phyloP scores from a whole-genome alignment of 768 basidiomycete species.

The Thelephora ganbajun region DNA sequence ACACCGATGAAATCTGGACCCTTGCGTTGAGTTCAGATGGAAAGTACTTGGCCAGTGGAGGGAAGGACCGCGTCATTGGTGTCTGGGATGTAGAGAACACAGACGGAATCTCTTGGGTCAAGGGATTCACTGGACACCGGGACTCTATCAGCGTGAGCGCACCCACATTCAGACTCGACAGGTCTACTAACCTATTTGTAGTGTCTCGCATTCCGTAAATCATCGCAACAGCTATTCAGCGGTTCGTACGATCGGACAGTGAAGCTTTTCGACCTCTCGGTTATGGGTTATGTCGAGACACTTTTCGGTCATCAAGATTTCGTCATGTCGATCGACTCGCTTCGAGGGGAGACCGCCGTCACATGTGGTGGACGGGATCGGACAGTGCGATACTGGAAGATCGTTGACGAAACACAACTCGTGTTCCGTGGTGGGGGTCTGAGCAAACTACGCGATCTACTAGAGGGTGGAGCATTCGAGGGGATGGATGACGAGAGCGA shows the following conservation, averaged over 20 bases:
- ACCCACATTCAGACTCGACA: constrained; percentile 22
- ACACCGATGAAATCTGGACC: constrained; percentile 74
- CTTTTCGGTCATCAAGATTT: constrained; percentile 94
- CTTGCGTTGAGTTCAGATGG: constrained; percentile 82
- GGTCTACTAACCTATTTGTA: constrained; percentile 20
- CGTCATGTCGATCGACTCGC: constrained; percentile 61
- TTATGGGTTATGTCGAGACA: constrained; percentile 91
- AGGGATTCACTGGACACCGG: constrained; percentile 67
- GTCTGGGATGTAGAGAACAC: constrained; percentile 70
- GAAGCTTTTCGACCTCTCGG: constrained; percentile 72
- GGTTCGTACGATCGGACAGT: constrained; percentile 79
- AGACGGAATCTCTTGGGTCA: constrained; percentile 48
- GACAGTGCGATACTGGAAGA: constrained; percentile 91
- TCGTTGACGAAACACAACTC: constrained; percentile 86
- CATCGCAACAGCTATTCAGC: constrained; percentile 60
- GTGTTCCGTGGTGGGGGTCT: constrained; percentile 94
- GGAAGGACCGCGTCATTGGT: constrained; percentile 68
- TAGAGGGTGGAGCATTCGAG: constrained; percentile 65
- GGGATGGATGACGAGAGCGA: constrained; percentile 42
- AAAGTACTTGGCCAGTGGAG: constrained; percentile 73
- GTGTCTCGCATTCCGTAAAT: constrained; percentile 67
- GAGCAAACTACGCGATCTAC: constrained; percentile 62
- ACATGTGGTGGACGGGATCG: constrained; percentile 86
- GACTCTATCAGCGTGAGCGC: constrained; percentile 54
- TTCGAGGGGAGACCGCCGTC: constrained; percentile 74